Evolutionary conservation across 805 yeast genomes (phyloP).

Genomic region (Cephaloascus fragrans): DNA sequence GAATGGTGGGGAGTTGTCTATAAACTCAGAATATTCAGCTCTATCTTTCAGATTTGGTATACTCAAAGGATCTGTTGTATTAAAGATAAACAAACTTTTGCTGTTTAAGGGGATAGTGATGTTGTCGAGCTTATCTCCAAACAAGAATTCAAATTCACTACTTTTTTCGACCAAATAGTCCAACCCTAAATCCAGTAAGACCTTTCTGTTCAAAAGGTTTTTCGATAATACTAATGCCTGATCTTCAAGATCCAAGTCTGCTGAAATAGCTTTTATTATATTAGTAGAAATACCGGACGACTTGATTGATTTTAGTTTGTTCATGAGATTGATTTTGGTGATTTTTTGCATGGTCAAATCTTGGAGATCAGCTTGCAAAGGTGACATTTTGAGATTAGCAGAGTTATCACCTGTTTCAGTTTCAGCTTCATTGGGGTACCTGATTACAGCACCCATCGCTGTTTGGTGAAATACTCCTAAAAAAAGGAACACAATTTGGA

Average conservation of each 20-base stretch:
- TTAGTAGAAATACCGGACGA: neutral
- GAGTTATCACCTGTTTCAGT: too few relatives aligned
- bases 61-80: slow-evolving; percentile 13
- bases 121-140: slow-evolving; percentile 3
- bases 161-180: slow-evolving; percentile 11
- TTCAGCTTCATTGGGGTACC: too few relatives aligned
- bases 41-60: slow-evolving; percentile 6
- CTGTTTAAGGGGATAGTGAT: slow-evolving; percentile 22
- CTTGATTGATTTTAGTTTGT: neutral
- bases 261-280: neutral
- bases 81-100: slow-evolving; percentile 27
- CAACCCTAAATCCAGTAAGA: slow-evolving; percentile 15
- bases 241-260: slow-evolving; percentile 3
- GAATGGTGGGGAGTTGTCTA: slow-evolving; percentile 27
- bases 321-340: neutral
- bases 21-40: slow-evolving; percentile 12
- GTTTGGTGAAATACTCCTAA: too few relatives aligned
- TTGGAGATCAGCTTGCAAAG: too few relatives aligned
- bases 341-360: neutral
- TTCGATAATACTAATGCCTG: slow-evolving; percentile 17
- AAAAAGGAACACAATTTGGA: too few relatives aligned
- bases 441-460: too few relatives aligned
- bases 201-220: slow-evolving; percentile 10
- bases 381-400: too few relatives aligned
- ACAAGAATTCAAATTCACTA: slow-evolving; percentile 10